Conservation (phyloP, 1,284 basidiomycete species). For the Peniophora sp. region DNA sequence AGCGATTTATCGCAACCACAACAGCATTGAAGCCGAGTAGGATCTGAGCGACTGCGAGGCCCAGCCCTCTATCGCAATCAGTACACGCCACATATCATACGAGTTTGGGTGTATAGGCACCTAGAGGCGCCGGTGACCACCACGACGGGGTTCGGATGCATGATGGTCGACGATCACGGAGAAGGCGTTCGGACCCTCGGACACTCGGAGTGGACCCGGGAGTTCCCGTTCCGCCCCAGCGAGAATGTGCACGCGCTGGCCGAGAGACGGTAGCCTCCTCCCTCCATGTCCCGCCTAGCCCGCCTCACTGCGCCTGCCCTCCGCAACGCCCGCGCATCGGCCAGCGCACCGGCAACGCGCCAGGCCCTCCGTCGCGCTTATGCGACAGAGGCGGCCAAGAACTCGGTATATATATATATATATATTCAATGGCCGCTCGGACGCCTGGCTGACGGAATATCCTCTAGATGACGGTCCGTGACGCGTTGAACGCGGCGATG, state of each 20-base stretch:
- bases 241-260: neutral
- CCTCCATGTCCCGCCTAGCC: constrained; percentile 54
- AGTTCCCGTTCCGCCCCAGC: neutral
- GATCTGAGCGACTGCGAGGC: constrained; percentile 61
- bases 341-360: constrained; percentile 29
- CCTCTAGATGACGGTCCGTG: constrained; percentile 90
- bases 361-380: constrained; percentile 45
- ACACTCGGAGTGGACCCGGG: constrained; percentile 6
- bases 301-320: constrained; percentile 56
- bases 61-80: constrained; percentile 58
- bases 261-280: constrained; percentile 9
- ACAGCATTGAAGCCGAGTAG: constrained; percentile 53
- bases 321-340: constrained; percentile 30
- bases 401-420: constrained; percentile 41
- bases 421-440: too few relatives aligned
- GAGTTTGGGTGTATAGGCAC: constrained; percentile 25
- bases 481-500: constrained; percentile 97
- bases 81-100: constrained; percentile 5
- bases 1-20: constrained; percentile 74
- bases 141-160: constrained; percentile 33
- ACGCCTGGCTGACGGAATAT: constrained; percentile 5
- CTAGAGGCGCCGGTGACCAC: constrained; percentile 74
- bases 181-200: neutral
- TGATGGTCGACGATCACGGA: neutral
- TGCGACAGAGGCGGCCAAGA: constrained; percentile 49